phyloP scores from a whole-genome alignment of 2,329 filamentous ascomycete genomes.

The Cryphonectria japonica region DNA sequence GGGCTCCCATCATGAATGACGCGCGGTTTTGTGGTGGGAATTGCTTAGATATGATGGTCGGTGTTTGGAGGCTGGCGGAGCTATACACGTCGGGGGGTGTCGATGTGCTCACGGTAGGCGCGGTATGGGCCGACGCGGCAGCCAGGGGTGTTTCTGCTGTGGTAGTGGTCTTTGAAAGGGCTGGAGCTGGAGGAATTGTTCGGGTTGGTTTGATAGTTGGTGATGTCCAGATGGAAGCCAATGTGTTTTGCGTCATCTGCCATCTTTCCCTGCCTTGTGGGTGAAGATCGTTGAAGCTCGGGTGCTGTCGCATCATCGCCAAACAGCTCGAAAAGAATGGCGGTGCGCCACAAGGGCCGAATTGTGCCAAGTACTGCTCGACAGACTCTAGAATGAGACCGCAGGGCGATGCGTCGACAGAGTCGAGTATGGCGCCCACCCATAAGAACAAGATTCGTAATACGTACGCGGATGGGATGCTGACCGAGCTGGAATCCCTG shows the following conservation, averaged over 20 bases:
- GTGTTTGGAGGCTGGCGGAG: constrained; percentile 17
- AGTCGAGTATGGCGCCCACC: constrained; percentile 32
- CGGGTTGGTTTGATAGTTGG: constrained; percentile 16
- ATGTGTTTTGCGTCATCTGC: constrained; percentile 17
- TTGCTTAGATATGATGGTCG: constrained; percentile 19
- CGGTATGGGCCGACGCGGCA: constrained; percentile 12
- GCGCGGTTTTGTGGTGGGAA: constrained; percentile 8
- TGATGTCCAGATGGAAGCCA: constrained; percentile 23
- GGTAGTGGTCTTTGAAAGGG: constrained; percentile 6
- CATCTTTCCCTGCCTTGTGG: constrained; percentile 27
- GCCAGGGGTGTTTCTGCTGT: constrained; percentile 14
- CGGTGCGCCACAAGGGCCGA: constrained; percentile 35
- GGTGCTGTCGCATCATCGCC: constrained; percentile 30
- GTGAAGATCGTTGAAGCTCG: constrained; percentile 27
- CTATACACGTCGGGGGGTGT: constrained; percentile 19
- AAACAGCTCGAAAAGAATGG: constrained; percentile 35
- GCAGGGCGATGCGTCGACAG: constrained; percentile 25
- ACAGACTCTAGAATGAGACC: constrained; percentile 33
- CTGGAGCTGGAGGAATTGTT: constrained; percentile 7
- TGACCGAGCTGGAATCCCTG: constrained; percentile 27
- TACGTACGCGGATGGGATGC: constrained; percentile 36
- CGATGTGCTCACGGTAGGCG: constrained; percentile 9
- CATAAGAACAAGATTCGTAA: constrained; percentile 35
- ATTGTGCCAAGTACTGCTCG: constrained; percentile 33
- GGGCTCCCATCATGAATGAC: constrained; percentile 21